phyloP scores from a whole-genome alignment of 306 rosid genomes.

The Dryas drummondii region DNA sequence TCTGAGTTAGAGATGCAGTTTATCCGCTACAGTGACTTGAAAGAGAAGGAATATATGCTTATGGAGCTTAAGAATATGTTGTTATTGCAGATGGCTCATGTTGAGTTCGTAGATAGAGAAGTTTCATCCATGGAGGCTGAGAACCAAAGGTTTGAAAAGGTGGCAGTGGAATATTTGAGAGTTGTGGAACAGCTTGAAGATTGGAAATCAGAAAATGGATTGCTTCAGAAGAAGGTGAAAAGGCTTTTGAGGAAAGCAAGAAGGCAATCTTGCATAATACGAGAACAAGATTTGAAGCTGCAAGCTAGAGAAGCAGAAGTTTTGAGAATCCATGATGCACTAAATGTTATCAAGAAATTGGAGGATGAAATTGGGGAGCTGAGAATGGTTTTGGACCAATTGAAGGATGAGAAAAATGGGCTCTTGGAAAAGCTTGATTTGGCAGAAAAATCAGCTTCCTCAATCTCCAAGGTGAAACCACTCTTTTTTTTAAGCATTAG shows the following conservation, averaged over 20 bases:
- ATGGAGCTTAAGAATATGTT: slow-evolving; percentile 44
- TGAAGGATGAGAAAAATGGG: slow-evolving; percentile 51
- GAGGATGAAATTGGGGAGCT: slow-evolving; percentile 54
- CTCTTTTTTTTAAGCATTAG: background rate
- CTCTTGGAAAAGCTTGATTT: slow-evolving; percentile 42
- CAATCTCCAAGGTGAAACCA: slow-evolving; percentile 39
- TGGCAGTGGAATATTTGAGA: slow-evolving; percentile 33
- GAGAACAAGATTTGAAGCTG: slow-evolving; percentile 46
- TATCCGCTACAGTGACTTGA: slow-evolving; percentile 48
- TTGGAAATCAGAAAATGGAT: slow-evolving; percentile 49
- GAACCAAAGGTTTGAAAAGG: slow-evolving; percentile 40
- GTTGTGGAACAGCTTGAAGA: slow-evolving; percentile 42
- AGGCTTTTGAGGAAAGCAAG: slow-evolving; percentile 42
- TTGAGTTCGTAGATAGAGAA: slow-evolving; percentile 58
- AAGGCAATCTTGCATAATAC: slow-evolving; percentile 40
- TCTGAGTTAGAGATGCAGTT: slow-evolving; percentile 47
- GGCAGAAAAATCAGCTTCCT: slow-evolving; percentile 35
- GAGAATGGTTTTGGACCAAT: slow-evolving; percentile 31
- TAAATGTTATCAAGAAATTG: slow-evolving; percentile 36
- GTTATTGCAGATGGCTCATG: slow-evolving; percentile 42
- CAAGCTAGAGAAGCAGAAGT: slow-evolving; percentile 45
- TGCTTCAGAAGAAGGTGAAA: slow-evolving; percentile 47
- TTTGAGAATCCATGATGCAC: slow-evolving; percentile 36
- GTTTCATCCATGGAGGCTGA: slow-evolving; percentile 44
- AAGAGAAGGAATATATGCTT: slow-evolving; percentile 52